Evolutionary conservation across 2,329 filamentous ascomycete species (phyloP), one percentile per base, ranked within the genome.

Genomic region (Trichoderma arundinaceum): DNA sequence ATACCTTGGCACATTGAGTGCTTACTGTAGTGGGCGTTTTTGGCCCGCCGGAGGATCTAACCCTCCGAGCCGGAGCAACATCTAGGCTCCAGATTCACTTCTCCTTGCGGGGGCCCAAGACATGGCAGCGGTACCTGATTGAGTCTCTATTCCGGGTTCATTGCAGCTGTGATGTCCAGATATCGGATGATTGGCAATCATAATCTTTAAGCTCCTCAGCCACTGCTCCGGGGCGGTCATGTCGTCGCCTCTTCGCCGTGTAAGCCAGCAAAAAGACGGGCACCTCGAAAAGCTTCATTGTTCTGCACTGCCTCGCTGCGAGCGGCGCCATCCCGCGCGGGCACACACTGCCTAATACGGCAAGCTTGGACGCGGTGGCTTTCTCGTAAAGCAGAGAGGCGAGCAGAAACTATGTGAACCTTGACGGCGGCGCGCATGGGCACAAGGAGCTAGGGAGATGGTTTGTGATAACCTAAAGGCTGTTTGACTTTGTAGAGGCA

Each of bases 11-110:
- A 41, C 12, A 43, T 52, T 57, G 41, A 35, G 33, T 60, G 43
- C 44, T 60, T 32, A 60, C 57, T 17, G 33, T n/a, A 6, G 8
- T 39, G 33, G 52, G 35, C 12, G 32, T 28, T 22, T 39, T 62
- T 49, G 54, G 43, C 35, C 62, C 62, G 52, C 43, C 62, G 62
- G 62, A 52, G 52, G 62, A 58, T 59, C 53, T 58, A 58, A 65
- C 62, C 28, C 17, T 51, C 62, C 62, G 62, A 65, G 17, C 28
- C 62, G 62, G 62, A 51, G 22, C 35, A 65, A 65, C n/a, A 43
- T 39, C 13, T 28, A 2, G 10, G 39, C 7, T 17, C 12, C 33
- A 54, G 41, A 56, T 32, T 41, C 15, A 12, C n/a, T 13, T 19
- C 32, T 52, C 6, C 46, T 39, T 7, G 22, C 22, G 22, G 22